A percentile compares a stretch with the other conserved stretches of the same genome.
phyloP scores from a whole-genome alignment of 768 basidiomycete species.

The Boletus fagicola region DNA sequence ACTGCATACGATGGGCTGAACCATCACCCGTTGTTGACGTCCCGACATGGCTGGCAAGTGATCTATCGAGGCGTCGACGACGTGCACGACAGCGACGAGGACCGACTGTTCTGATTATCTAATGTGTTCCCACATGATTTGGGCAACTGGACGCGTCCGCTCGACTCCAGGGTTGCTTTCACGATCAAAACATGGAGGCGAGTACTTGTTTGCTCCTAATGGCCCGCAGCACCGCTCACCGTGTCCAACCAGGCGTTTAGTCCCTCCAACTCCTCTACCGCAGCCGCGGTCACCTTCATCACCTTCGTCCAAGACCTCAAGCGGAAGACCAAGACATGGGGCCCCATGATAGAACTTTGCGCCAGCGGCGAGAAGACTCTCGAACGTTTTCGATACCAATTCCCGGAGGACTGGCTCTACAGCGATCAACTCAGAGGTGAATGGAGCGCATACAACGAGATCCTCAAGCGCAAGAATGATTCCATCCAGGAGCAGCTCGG shows the following conservation, averaged over 20 bases:
- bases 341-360: conserved; percentile 92
- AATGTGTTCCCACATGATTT: conserved; percentile 23
- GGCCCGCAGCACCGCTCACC: conserved; percentile 7
- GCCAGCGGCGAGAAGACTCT: conserved; percentile 95
- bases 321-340: conserved; percentile 95
- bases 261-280: conserved; percentile 88
- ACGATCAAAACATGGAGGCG: conserved; percentile 32
- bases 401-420: conserved; percentile 96
- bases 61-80: conserved; percentile 8
- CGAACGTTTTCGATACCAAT: conserved; percentile 95
- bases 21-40: conserved; percentile 96
- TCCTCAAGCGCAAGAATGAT: conserved; percentile 95
- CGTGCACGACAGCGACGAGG: conserved; percentile 5
- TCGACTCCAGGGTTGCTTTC: conserved; percentile 4
- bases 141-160: conserved; percentile 19
- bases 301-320: conserved; percentile 99
- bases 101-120: conserved; percentile 14
- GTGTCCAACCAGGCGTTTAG: conserved; percentile 52
- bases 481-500: conserved; percentile 98
- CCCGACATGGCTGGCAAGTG: conserved; percentile 67
- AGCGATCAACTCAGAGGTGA: conserved; percentile 96
- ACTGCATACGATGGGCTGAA: conserved; percentile 91
- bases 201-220: neutral
- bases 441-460: conserved; percentile 98
- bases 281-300: conserved; percentile 97